Base-by-base conservation (phyloP, 2,329 filamentous ascomycete genomes). In the Ascochyta pisi region DNA sequence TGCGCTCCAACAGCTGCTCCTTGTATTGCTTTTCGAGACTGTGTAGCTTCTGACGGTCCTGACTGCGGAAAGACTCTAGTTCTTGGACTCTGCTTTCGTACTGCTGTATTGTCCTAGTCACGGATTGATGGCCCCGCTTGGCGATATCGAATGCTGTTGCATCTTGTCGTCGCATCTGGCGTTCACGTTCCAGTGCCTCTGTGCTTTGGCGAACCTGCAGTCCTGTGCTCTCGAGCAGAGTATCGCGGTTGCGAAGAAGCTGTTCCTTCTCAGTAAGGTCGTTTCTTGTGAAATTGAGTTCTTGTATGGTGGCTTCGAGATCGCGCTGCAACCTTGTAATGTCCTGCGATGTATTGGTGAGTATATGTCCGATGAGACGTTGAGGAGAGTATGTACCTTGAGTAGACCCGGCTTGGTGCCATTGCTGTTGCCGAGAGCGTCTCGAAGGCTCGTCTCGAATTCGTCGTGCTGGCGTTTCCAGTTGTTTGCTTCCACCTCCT, bases 401-500 rank as follows among this genome's bases (percentile, higher is more conserved):
- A 98, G 86, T 53, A 98, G 82, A 66, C 89, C 93, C 49, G 92
- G 91, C 65, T 91, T 86, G 34, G 92, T 96, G 57, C 92, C 92
- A 66, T 90, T 91, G 54, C 94, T 83, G 77, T 96, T 93, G 64
- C 93, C 93, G 58, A 99, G 82, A 4, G 92, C 90, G 70, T 94
- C 90, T 39, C 93, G 86, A 63, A 99, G 82, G 69, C 91, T 94
- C 70, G 87, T 92, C 79, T 98, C 95, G 50, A 98, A 83, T 75
- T 97, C 93, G 74, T 92, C 87, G 46, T 97, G 82, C 61, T 92
- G 87, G 77, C 96, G 91, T 78, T 95, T 96, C 90, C 91, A 97
- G 62, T 92, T 90, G 9, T 87, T 88, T 8, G 92, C 91, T 74
- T 98, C 95, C 44, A 94, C 89, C 74, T 98, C 93, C 50, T 92